Evolutionary conservation across 805 yeast species (phyloP).

Genomic region (Candida cerambycidarum): DNA sequence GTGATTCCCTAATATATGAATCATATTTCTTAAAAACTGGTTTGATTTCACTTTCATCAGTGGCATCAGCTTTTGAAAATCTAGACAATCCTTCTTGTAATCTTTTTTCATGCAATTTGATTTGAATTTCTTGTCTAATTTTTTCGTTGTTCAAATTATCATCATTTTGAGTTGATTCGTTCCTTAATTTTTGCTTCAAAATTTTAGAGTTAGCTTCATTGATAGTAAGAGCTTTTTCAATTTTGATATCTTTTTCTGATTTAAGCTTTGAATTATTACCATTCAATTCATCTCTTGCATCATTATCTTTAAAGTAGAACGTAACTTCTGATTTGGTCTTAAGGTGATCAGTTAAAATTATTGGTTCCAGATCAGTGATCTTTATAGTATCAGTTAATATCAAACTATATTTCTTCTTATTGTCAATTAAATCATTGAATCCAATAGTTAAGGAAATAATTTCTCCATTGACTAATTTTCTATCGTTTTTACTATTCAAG

Average conservation of each 20-base stretch:
- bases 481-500: slow-evolving; percentile 69
- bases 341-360: slow-evolving; percentile 69
- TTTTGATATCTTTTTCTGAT: slow-evolving; percentile 39
- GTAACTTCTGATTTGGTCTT: slow-evolving; percentile 74
- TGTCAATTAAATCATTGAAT: slow-evolving; percentile 59
- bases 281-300: slow-evolving; percentile 30
- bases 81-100: slow-evolving; percentile 84
- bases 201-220: slow-evolving; percentile 57
- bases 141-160: slow-evolving; percentile 67
- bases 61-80: slow-evolving; percentile 76
- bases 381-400: slow-evolving; percentile 79
- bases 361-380: slow-evolving; percentile 60
- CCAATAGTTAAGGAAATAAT: slow-evolving; percentile 77
- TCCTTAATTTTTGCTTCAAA: slow-evolving; percentile 74
- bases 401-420: slow-evolving; percentile 60
- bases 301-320: slow-evolving; percentile 76
- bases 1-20: slow-evolving; percentile 90
- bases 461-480: slow-evolving; percentile 67
- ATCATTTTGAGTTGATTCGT: slow-evolving; percentile 69
- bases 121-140: slow-evolving; percentile 79
- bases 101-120: slow-evolving; percentile 77
- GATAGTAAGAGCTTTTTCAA: slow-evolving; percentile 29
- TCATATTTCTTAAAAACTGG: slow-evolving; percentile 90
- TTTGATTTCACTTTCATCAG: slow-evolving; percentile 57
- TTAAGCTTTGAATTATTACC: slow-evolving; percentile 27